These are phyloP conservation scores for Lachnellula occidentalis DNA, from an alignment of 2,329 filamentous ascomycete genomes.

Conservation along the genomic window DNA sequence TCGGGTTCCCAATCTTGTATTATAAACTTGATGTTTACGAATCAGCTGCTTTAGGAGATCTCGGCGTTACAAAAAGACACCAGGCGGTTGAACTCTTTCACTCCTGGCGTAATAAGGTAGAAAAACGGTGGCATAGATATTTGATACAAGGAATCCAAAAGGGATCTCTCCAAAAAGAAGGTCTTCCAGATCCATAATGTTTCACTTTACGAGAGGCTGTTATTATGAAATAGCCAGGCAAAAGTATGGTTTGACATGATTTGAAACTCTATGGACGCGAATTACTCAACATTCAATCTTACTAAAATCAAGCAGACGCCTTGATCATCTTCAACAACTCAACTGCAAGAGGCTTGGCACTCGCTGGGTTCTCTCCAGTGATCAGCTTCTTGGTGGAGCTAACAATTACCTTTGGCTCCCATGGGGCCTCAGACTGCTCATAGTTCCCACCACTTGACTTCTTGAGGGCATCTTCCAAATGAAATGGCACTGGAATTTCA, in stretches of 20 bases:
- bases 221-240: not conserved
- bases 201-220: not conserved
- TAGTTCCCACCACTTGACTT: slow-evolving; percentile 47
- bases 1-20: no score
- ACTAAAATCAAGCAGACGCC: not conserved
- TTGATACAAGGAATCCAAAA: slow-evolving; percentile 10
- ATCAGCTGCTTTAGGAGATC: not conserved
- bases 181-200: not conserved
- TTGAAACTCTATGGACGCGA: no score
- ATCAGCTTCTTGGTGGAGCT: slow-evolving; percentile 34
- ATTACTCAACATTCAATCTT: no score
- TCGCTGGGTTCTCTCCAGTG: slow-evolving; percentile 39
- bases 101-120: slow-evolving; percentile 15
- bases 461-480: slow-evolving; percentile 49
- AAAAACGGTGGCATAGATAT: slow-evolving; percentile 20
- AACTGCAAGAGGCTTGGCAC: slow-evolving; percentile 34
- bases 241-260: not conserved
- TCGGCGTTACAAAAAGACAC: not conserved
- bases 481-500: slow-evolving; percentile 46
- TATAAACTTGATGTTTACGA: slow-evolving; percentile 12
- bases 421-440: slow-evolving; percentile 46
- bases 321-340: slow-evolving; percentile 24
- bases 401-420: slow-evolving; percentile 31
- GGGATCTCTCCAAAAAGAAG: slow-evolving; percentile 3
- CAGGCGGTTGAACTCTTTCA: slow-evolving; percentile 11